A percentile compares a stretch with the other conserved stretches of the same genome.
These are phyloP conservation scores for Phanerodontia chrysosporium DNA, from an alignment of 768 basidiomycete genomes.

Conservation along the genomic window DNA sequence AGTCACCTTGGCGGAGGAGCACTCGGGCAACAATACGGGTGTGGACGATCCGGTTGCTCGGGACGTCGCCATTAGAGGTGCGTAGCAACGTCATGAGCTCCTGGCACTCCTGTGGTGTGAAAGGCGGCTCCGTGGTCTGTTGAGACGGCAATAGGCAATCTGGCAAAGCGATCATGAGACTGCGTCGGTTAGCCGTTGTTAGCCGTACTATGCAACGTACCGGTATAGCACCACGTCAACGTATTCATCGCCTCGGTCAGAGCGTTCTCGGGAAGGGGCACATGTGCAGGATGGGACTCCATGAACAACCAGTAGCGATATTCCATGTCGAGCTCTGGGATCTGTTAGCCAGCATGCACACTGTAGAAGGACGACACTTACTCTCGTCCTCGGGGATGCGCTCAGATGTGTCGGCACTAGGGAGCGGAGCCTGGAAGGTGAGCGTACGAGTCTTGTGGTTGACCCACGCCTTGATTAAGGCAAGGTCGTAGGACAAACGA, in stretches of 20 bases:
- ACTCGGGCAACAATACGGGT: constrained; percentile 68
- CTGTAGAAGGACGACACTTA: too few relatives aligned
- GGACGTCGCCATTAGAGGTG: constrained; percentile 35
- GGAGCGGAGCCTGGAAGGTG: constrained; percentile 38
- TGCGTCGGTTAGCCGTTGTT: too few relatives aligned
- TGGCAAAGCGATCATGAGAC: too few relatives aligned
- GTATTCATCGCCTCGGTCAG: constrained; percentile 69
- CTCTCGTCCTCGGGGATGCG: constrained; percentile 35
- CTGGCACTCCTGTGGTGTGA: constrained; percentile 73
- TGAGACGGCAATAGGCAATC: constrained; percentile 68
- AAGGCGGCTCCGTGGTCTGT: constrained; percentile 56
- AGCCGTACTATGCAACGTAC: too few relatives aligned
- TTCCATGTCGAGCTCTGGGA: constrained; percentile 64
- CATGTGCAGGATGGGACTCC: constrained; percentile 75
- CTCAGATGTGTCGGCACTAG: constrained; percentile 18
- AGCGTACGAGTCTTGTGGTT: constrained; percentile 59
- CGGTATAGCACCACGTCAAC: constrained; percentile 78
- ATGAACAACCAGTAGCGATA: constrained; percentile 82
- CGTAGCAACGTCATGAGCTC: constrained; percentile 62
- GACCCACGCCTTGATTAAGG: constrained; percentile 53
- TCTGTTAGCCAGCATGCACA: too few relatives aligned
- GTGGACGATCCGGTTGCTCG: constrained; percentile 45
- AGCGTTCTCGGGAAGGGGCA: constrained; percentile 49
- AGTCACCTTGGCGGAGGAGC: constrained; percentile 45
- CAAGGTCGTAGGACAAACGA: constrained; percentile 29